Conservation (phyloP, 192 early-diverging fungal genomes). For the Podila horticola region DNA sequence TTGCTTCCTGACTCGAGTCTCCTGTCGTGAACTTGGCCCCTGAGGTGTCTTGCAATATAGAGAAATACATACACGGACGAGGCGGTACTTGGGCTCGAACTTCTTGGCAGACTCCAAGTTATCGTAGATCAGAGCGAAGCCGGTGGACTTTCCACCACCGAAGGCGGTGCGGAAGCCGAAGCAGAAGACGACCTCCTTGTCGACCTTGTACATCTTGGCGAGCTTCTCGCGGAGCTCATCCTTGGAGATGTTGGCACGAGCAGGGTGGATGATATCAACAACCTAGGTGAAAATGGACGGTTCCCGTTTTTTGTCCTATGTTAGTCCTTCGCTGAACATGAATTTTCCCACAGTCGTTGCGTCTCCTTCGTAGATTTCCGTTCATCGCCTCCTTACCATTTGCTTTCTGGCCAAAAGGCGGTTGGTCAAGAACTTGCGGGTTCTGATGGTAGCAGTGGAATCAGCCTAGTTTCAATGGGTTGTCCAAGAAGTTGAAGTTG, state of each 20-base stretch:
- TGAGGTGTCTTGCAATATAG: not conserved
- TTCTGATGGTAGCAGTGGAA: constrained; percentile 92
- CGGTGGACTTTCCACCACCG: constrained; percentile 97
- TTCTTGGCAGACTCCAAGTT: constrained; percentile 93
- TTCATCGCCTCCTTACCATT: constrained; percentile 70
- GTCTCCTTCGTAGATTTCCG: constrained; percentile 60
- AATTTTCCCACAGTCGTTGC: constrained; percentile 72
- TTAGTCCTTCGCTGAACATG: constrained; percentile 72
- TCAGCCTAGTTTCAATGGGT: constrained; percentile 32
- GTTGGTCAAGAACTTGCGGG: constrained; percentile 99
- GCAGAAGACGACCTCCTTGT: constrained; percentile 87
- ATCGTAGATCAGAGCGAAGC: constrained; percentile 98
- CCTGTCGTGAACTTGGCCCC: not conserved
- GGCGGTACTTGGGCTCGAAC: constrained; percentile 99
- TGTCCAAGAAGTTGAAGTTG: not conserved
- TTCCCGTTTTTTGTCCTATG: constrained; percentile 62
- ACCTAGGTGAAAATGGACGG: constrained; percentile 52
- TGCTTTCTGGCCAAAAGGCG: constrained; percentile 97
- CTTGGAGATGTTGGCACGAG: constrained; percentile 92
- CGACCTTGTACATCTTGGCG: constrained; percentile 94
- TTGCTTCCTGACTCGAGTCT: no score
- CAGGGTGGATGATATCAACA: constrained; percentile 96
- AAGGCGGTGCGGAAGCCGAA: constrained; percentile 97
- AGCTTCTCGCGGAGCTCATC: constrained; percentile 94
- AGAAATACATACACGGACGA: constrained; percentile 72